These are phyloP conservation scores for Acrocalymma vagum DNA, from an alignment of 2,329 filamentous ascomycete species.

Conservation along the genomic window DNA sequence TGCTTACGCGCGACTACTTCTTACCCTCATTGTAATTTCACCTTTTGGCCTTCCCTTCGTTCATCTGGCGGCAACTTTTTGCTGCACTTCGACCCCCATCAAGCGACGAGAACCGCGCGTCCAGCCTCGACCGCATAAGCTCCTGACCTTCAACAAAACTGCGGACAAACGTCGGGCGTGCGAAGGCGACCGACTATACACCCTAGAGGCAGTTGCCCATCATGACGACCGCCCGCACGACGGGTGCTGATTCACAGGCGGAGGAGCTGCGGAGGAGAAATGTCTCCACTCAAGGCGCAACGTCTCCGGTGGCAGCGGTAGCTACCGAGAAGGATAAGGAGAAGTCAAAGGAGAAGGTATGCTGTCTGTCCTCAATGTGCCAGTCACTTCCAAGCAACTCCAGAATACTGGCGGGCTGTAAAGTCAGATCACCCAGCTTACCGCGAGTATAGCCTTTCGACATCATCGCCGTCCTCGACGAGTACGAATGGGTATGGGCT, in stretches of 20 bases:
- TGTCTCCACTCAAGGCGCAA: conserved; percentile 36
- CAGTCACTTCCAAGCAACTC: conserved; percentile 2
- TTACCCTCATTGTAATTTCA: conserved; percentile 17
- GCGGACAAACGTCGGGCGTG: conserved; percentile 3
- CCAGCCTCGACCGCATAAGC: conserved; percentile 23
- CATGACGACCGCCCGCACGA: conserved; percentile 45
- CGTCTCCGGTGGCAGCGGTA: conserved; percentile 38
- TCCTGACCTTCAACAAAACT: conserved; percentile 8
- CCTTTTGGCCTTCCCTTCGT: conserved; percentile 16
- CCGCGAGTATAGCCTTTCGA: conserved; percentile 54
- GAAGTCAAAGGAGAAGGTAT: conserved; percentile 59
- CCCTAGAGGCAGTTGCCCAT: conserved; percentile 8
- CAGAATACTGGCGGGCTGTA: conserved; percentile 3
- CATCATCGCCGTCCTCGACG: conserved; percentile 69
- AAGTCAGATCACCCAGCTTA: conserved; percentile 22
- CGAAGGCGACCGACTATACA: neutral
- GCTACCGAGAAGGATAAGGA: conserved; percentile 55
- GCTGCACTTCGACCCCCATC: conserved; percentile 4
- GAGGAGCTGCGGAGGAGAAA: conserved; percentile 58
- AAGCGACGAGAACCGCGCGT: too few relatives aligned
- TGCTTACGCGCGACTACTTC: conserved; percentile 17
- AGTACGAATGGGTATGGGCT: conserved; percentile 70
- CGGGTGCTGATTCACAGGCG: conserved; percentile 51
- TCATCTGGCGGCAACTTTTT: conserved; percentile 3
- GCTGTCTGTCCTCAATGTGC: conserved; percentile 5